A percentile compares a stretch with the other conserved stretches of the same genome.
phyloP scores from a whole-genome alignment of 495 filamentous ascomycete genomes.

The Pseudoneurospora amorphoporcata region DNA sequence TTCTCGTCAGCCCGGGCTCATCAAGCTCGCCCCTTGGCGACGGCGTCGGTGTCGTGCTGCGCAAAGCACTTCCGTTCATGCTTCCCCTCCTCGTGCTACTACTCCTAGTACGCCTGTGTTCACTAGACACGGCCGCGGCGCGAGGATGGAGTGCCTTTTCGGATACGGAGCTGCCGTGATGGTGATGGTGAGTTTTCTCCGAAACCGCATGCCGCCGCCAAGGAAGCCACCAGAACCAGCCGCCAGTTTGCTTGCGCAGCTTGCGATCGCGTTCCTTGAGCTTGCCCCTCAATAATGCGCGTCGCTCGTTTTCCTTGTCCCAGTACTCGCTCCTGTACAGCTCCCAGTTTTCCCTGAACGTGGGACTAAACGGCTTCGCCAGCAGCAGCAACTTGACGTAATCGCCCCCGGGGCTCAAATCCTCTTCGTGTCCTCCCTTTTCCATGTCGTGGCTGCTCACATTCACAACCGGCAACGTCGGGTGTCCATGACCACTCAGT shows the following conservation, averaged over 20 bases:
- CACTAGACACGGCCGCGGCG: slow-evolving; percentile 27
- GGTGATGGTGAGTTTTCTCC: slow-evolving; percentile 17
- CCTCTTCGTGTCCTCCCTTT: slow-evolving; percentile 61
- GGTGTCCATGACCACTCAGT: slow-evolving; percentile 27
- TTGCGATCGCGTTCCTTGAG: slow-evolving; percentile 54
- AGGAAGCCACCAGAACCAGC: slow-evolving; percentile 79
- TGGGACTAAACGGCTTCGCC: slow-evolving; percentile 88
- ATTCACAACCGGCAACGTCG: slow-evolving; percentile 21
- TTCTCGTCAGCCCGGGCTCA: slow-evolving; percentile 19
- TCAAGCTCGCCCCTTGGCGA: slow-evolving; percentile 30
- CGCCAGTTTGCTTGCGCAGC: slow-evolving; percentile 54
- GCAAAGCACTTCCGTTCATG: slow-evolving; percentile 26
- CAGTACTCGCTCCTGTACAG: slow-evolving; percentile 87
- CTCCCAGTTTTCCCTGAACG: slow-evolving; percentile 97
- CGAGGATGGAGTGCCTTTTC: slow-evolving; percentile 28
- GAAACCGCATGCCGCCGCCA: slow-evolving; percentile 26
- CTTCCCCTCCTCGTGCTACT: slow-evolving; percentile 38
- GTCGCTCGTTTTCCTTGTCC: slow-evolving; percentile 91
- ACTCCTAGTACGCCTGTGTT: slow-evolving; percentile 37
- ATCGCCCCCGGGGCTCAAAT: slow-evolving; percentile 79
- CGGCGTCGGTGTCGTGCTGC: slow-evolving; percentile 38
- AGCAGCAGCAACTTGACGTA: slow-evolving; percentile 82
- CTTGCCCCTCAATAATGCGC: slow-evolving; percentile 58
- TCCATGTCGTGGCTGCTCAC: slow-evolving; percentile 34
- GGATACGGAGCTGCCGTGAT: slow-evolving; percentile 6